A percentile compares a stretch with the other conserved stretches of the same genome.
phyloP scores from a whole-genome alignment of 257 asterid species.

The Solanum phureja region DNA sequence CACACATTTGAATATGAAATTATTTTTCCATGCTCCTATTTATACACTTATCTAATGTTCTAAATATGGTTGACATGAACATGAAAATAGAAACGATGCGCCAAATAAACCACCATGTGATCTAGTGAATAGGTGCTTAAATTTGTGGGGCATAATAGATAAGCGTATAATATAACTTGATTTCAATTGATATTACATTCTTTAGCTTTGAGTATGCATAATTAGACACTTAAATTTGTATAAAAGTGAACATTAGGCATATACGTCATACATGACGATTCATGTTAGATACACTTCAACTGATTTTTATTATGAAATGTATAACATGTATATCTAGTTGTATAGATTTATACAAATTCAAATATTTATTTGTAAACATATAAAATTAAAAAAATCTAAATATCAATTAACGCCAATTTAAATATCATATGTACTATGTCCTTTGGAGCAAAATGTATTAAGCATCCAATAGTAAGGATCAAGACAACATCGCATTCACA shows the following conservation, averaged over 20 bases:
- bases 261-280: no score
- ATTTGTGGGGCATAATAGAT: neutral
- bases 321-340: neutral
- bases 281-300: neutral
- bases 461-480: neutral
- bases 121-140: neutral
- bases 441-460: neutral
- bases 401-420: no score
- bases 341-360: no score
- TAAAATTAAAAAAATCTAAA: no score
- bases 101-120: neutral
- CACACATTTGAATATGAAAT: neutral
- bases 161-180: no score
- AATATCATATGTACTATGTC: neutral
- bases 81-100: neutral
- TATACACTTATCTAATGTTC: neutral
- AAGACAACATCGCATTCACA: neutral
- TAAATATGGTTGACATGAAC: neutral
- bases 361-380: no score
- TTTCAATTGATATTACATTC: no score
- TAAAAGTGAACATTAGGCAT: neutral
- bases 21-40: neutral
- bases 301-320: no score
- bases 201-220: neutral
- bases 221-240: no score